These are phyloP conservation scores for Xylaria palmicola DNA, from an alignment of 495 filamentous ascomycete species.

Conservation along the genomic window DNA sequence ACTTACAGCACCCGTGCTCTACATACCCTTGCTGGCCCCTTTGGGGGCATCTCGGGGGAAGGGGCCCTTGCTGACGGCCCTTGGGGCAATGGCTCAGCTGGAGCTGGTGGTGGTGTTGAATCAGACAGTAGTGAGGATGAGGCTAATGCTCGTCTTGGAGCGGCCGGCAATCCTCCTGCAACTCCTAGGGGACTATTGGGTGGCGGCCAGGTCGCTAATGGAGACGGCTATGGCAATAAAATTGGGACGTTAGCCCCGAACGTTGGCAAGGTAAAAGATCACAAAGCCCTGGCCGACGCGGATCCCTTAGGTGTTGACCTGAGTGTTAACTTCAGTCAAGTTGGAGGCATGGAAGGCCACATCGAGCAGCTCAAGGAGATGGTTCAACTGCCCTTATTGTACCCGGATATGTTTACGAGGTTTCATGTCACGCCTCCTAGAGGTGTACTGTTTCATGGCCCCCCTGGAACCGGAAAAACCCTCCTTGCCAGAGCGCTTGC, in stretches of 20 bases:
- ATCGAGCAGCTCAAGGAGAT: slow-evolving; percentile 98
- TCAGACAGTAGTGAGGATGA: slow-evolving; percentile 98
- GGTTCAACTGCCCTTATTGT: slow-evolving; percentile 89
- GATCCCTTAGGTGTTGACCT: slow-evolving; percentile 91
- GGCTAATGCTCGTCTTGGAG: slow-evolving; percentile 55
- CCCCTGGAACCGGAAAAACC: slow-evolving; percentile 96
- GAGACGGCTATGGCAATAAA: slow-evolving; percentile 53
- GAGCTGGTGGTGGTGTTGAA: slow-evolving; percentile 73
- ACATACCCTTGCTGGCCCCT: slow-evolving; percentile 85
- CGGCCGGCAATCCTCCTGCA: slow-evolving; percentile 68
- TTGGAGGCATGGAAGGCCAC: slow-evolving; percentile 86
- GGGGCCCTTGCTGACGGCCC: slow-evolving; percentile 72
- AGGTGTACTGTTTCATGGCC: slow-evolving; percentile 94
- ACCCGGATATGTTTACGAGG: slow-evolving; percentile 89
- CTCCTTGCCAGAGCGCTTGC: slow-evolving; percentile 88
- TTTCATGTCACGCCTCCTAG: slow-evolving; percentile 92
- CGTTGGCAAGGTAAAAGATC: slow-evolving; percentile 84
- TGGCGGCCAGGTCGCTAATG: slow-evolving; percentile 51
- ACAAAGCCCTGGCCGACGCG: slow-evolving; percentile 75
- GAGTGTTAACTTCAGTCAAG: slow-evolving; percentile 85
- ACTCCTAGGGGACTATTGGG: slow-evolving; percentile 46
- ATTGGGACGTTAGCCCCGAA: slow-evolving; percentile 76
- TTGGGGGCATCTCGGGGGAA: slow-evolving; percentile 76
- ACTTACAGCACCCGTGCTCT: slow-evolving; percentile 66
- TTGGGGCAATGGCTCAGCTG: slow-evolving; percentile 58